These are phyloP conservation scores for Pharus latifolius DNA, from an alignment of 176 grass and related monocot species.

Conservation along the genomic window DNA sequence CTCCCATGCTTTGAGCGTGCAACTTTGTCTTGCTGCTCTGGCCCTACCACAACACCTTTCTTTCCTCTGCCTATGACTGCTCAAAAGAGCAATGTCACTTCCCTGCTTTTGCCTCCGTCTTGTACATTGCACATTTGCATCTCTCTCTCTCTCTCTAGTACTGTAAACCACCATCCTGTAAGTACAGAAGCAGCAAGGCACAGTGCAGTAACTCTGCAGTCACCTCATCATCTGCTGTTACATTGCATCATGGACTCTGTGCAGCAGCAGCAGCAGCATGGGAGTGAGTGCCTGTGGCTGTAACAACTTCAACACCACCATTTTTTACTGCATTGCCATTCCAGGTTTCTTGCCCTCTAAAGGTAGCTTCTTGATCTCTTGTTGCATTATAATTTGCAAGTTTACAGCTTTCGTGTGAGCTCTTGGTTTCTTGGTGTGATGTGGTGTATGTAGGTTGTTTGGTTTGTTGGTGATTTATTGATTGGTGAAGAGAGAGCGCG, in stretches of 20 bases:
- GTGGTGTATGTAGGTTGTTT: too few species aligned
- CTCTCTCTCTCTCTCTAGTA: neutral
- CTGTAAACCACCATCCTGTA: too few species aligned
- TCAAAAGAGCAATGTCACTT: constrained; percentile 22
- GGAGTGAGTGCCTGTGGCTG: constrained; percentile 40
- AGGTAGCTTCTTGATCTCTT: too few species aligned
- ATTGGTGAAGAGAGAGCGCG: neutral
- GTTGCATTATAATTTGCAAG: neutral
- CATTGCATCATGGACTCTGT: constrained; percentile 25
- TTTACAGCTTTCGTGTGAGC: neutral
- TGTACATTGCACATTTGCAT: neutral
- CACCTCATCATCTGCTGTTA: neutral
- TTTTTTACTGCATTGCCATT: neutral
- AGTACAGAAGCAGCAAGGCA: too few species aligned
- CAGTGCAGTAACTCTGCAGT: constrained; percentile 14
- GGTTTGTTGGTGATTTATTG: constrained; percentile 15
- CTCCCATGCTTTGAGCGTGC: constrained; percentile 25
- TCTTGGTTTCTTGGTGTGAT: neutral
- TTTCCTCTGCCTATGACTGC: constrained; percentile 32
- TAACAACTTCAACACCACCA: neutral
- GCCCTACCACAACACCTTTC: too few species aligned
- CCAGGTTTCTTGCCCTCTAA: too few species aligned
- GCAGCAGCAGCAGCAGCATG: constrained; percentile 21
- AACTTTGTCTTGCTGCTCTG: too few species aligned
- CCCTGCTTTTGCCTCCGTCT: constrained; percentile 15